Base-by-base conservation (phyloP, 2,329 filamentous ascomycete genomes). In the Periconia sp. region DNA sequence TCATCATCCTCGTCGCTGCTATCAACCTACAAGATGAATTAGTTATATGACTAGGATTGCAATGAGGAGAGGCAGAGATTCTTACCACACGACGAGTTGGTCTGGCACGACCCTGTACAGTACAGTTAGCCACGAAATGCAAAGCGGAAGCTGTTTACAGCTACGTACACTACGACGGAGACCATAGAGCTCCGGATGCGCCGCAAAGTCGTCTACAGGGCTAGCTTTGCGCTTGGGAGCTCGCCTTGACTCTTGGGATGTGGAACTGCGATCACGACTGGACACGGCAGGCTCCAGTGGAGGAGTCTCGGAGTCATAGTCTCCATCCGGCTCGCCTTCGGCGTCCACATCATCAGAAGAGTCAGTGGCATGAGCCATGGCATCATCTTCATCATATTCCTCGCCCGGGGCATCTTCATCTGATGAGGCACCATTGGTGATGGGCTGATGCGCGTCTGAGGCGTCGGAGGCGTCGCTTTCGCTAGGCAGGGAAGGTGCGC, bases 141-240 rank as follows among this genome's bases (percentile, higher is more conserved):
- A 51, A 48, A 41, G 23, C 17, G 53, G 55, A 59, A n/a, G 33
- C 33, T n/a, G 33, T 5, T n/a, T 5, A 37, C 13, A 14, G 52
- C 41, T 54, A 76, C 89, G 58, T 87, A 94, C 92, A 79, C 94
- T 99, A 78, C 94, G 85, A 64, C 94, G 86, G 62, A 99, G 81
- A 45, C 94, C 94, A 78, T 97, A 99, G 9, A 99, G 81, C 76
- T 96, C 92, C 43, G 94, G 94, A 68, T 99, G 96, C 69, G 91
- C 89, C 66, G 88, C 84, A 65, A 97, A 96, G 69, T 94, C 90
- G 65, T 94, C 90, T 48, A 88, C 86, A 37, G 84, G 75, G 71
- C 69, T 81, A 73, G 73, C 71, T 65, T 81, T 86, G 61, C 92
- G 88, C 81, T 96, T 96, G 47, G 53, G 58, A 18, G 56, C 83